These are phyloP conservation scores for Acanthochlamys bracteata DNA, from an alignment of 106 monocot species.

Conservation along the genomic window DNA sequence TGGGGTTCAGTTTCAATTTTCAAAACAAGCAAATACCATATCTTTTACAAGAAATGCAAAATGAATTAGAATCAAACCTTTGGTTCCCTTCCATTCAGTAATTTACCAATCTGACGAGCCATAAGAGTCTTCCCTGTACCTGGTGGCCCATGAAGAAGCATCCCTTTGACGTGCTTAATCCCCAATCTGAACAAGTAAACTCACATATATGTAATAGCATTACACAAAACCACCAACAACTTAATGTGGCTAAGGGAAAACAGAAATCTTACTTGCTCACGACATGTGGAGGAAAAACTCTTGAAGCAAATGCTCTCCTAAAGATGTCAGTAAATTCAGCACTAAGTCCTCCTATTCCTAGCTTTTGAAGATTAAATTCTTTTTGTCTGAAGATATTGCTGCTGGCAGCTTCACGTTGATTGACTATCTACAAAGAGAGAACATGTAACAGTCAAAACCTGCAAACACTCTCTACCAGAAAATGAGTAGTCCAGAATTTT, in stretches of 20 bases:
- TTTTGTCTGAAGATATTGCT: conserved; percentile 91
- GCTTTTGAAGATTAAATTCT: conserved; percentile 86
- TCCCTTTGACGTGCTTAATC: conserved; percentile 96
- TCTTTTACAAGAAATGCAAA: neutral
- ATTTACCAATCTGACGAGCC: conserved; percentile 96
- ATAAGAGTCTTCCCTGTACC: conserved; percentile 98
- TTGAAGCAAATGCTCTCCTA: conserved; percentile 96
- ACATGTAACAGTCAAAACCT: neutral
- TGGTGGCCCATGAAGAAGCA: conserved; percentile 94
- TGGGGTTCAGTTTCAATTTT: neutral
- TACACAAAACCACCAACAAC: neutral
- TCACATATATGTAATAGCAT: too few relatives aligned
- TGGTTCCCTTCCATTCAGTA: conserved; percentile 93
- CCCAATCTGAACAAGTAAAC: conserved; percentile 47
- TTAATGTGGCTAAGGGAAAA: neutral
- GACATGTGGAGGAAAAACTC: conserved; percentile 92
- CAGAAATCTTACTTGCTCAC: conserved; percentile 55
- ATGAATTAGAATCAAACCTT: conserved; percentile 38
- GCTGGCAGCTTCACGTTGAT: conserved; percentile 81
- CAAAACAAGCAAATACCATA: neutral
- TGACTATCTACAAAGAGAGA: conserved; percentile 44
- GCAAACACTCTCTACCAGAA: neutral
- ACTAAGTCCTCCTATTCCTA: conserved; percentile 92
- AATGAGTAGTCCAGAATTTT: neutral
- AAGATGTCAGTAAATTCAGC: conserved; percentile 91